phyloP scores from a whole-genome alignment of 108 stramenopile genomes.

The Parmales sp. region DNA sequence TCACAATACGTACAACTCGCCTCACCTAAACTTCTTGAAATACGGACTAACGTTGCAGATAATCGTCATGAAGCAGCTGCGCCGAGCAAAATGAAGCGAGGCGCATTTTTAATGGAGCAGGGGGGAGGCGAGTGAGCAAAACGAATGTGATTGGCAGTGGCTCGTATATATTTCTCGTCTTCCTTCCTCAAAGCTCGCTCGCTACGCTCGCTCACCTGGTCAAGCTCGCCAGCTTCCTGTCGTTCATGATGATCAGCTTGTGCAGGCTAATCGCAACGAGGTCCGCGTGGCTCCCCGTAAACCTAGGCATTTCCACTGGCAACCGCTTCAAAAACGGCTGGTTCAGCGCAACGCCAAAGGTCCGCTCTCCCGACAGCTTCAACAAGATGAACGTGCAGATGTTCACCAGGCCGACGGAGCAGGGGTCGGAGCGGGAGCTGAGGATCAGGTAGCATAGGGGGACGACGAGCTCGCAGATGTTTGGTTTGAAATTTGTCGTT shows the following conservation, averaged over 20 bases:
- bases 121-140: too few species aligned
- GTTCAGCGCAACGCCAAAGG: constrained; percentile 89
- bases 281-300: constrained; percentile 84
- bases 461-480: constrained; percentile 63
- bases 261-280: constrained; percentile 83
- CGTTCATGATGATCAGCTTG: constrained; percentile 83
- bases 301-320: constrained; percentile 71
- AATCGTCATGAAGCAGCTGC: constrained; percentile 89
- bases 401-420: constrained; percentile 82
- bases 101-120: too few species aligned
- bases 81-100: too few species aligned
- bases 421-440: constrained; percentile 68
- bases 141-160: too few species aligned
- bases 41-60: constrained; percentile 92
- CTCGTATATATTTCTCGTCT: too few species aligned
- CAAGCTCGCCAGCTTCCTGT: constrained; percentile 67
- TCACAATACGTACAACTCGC: too few species aligned
- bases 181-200: too few species aligned
- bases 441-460: constrained; percentile 91
- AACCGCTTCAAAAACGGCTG: constrained; percentile 68
- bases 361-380: constrained; percentile 84
- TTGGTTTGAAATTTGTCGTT: constrained; percentile 11
- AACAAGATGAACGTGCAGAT: constrained; percentile 92
- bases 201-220: too few species aligned
- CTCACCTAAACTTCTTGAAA: constrained; percentile 69